Evolutionary conservation across 2,329 filamentous ascomycete genomes (phyloP).

Genomic region (Aspergillus sp.): DNA sequence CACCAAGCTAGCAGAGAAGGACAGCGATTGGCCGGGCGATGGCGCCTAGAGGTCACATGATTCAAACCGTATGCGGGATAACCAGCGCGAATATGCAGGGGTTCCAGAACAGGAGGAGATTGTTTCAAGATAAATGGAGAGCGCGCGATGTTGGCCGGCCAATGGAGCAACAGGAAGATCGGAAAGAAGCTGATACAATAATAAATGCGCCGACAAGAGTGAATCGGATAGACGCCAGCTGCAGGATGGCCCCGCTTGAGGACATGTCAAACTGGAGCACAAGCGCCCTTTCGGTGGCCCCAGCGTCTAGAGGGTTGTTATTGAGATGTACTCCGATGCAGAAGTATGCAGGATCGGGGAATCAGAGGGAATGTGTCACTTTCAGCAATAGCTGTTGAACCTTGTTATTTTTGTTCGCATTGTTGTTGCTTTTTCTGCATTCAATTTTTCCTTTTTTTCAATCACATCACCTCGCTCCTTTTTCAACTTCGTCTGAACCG

Average conservation of each 20-base stretch:
- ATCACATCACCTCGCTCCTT: slow-evolving; percentile 4
- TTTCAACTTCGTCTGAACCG: slow-evolving; percentile 1
- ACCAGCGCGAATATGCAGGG: too few relatives aligned
- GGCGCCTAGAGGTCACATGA: too few relatives aligned
- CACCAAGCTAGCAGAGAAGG: too few relatives aligned
- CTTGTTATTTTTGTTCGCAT: slow-evolving; percentile 4
- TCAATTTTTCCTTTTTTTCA: slow-evolving; percentile 8
- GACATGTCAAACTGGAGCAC: slow-evolving; percentile 22
- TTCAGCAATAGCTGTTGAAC: slow-evolving; percentile 4
- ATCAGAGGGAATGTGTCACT: slow-evolving; percentile 17
- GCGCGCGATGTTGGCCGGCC: too few relatives aligned
- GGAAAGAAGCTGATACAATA: background rate
- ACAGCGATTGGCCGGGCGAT: too few relatives aligned
- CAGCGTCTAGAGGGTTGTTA: slow-evolving; percentile 11
- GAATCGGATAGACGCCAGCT: too few relatives aligned
- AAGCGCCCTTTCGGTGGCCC: slow-evolving; percentile 13
- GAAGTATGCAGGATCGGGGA: background rate
- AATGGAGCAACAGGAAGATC: too few relatives aligned
- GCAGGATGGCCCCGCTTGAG: too few relatives aligned
- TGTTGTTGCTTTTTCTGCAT: slow-evolving; percentile 2
- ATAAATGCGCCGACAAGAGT: too few relatives aligned
- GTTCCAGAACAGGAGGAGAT: too few relatives aligned
- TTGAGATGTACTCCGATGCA: background rate
- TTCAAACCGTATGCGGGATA: too few relatives aligned
- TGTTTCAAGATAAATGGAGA: too few relatives aligned